Conservation (phyloP, 1,139 yeast genomes). For the Groenewaldozyma auringiensis region DNA sequence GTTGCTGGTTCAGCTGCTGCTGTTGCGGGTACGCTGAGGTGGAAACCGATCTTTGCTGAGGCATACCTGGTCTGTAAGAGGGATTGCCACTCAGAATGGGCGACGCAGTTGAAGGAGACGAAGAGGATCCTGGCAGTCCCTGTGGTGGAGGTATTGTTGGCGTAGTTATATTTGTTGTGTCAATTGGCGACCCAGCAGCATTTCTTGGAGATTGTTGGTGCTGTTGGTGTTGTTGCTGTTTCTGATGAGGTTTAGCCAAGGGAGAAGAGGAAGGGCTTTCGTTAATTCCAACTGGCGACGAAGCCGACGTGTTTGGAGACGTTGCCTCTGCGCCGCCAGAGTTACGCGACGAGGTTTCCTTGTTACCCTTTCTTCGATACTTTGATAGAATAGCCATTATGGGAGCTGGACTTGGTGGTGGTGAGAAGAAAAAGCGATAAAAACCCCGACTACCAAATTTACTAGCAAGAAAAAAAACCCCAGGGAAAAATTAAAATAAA, state of each 20-base stretch:
- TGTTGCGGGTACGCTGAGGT: conserved; percentile 1
- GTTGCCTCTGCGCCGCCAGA: conserved; percentile 15
- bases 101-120: background rate
- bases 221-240: conserved; percentile 6
- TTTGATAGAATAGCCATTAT: conserved; percentile 23
- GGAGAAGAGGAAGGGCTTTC: conserved; percentile 9
- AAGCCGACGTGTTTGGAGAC: background rate
- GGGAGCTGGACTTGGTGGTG: no score
- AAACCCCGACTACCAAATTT: no score
- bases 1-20: conserved; percentile 1
- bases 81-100: background rate
- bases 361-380: conserved; percentile 20
- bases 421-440: no score
- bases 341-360: conserved; percentile 18
- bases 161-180: conserved; percentile 3
- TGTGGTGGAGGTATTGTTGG: conserved; percentile 7
- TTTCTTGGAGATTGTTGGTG: conserved; percentile 9
- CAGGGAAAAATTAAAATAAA: no score
- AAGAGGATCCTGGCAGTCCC: no score
- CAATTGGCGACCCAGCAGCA: conserved; percentile 9
- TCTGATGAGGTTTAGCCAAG: conserved; percentile 3
- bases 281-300: background rate
- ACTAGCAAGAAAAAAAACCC: no score
- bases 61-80: background rate
- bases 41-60: background rate